Evolutionary conservation across 2,329 filamentous ascomycete species (phyloP), one percentile per base, ranked within the genome.

Genomic region (Dothideomycetidae sp.): DNA sequence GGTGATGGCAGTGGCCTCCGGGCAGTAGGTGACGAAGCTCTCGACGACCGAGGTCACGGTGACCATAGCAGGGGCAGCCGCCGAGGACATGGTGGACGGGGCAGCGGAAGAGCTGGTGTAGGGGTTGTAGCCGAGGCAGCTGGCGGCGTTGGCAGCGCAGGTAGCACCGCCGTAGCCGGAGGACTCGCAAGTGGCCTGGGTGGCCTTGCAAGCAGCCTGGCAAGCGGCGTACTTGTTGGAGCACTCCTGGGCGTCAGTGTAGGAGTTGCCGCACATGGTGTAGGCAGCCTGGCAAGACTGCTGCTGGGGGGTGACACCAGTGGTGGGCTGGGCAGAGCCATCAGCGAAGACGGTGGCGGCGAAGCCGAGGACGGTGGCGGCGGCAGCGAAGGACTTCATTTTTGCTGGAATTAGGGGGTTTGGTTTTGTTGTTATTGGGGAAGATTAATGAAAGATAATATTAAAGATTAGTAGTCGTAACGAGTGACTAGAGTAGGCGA

Each of bases 11-110:
- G 50, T 53, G 19, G 47, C 40, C 26, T 41, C 37, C 2, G 49
- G 47, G 43, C 49, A 49, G 46, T 44, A 44, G 13, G 46, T 49
- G 31, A 42, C 46, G 37, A 41, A 46, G n/a, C 38, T 42, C 29
- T 41, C 42, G 23, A 48, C 46, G 33, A 46, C 44, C 29, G 46
- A 43, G 31, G 43, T 41, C 26, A 30, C 36, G 16, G 43, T 45
- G 16, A 19, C 29, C n/a, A n/a, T n/a, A n/a, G n/a, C n/a, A n/a
- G n/a, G n/a, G n/a, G n/a, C n/a, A 10, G 15, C 16, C 18, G 13
- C 10, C 16, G 7, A 7, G n/a, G 21, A 26, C 7, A 7, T n/a
- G n/a, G 21, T 26, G 21, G 7, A 7, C 7, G 21, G 7, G 21
- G 21, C 21, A 26, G 21, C 21, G 21, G 21, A 7, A 13, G 33